Percentiles rank a stretch among this genome's conserved stretches.
Evolutionary conservation across 176 grass and related monocot species (phyloP).

Genomic region (Avena insularis): DNA sequence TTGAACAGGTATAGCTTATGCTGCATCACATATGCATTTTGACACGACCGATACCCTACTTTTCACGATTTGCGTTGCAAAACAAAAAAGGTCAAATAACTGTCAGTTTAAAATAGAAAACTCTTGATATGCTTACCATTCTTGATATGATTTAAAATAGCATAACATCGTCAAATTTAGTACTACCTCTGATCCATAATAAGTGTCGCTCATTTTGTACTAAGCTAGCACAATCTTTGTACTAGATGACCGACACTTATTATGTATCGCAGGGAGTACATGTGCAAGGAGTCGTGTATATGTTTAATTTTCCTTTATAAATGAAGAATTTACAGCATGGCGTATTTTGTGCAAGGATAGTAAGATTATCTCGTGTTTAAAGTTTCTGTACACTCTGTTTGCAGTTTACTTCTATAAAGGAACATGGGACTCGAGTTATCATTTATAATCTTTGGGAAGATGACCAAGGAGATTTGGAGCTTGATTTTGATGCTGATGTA

Average conservation of each 20-base stretch:
- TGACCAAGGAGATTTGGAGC: constrained; percentile 84
- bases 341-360: constrained; percentile 14
- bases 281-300: not conserved
- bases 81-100: constrained; percentile 21
- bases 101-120: constrained; percentile 23
- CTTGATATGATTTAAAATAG: not conserved
- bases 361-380: constrained; percentile 37
- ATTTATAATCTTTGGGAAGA: constrained; percentile 99
- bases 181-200: no score
- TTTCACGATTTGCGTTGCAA: not conserved
- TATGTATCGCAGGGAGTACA: not conserved
- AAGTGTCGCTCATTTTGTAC: no score
- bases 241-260: no score
- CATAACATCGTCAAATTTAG: not conserved
- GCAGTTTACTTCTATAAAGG: constrained; percentile 84
- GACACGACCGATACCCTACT: not conserved
- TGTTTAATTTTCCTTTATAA: constrained; percentile 21
- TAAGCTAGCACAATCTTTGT: no score
- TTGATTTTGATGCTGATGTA: constrained; percentile 89
- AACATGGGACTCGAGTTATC: constrained; percentile 86
- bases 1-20: constrained; percentile 73
- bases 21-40: constrained; percentile 3
- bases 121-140: constrained; percentile 7
- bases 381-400: constrained; percentile 42
- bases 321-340: not conserved